Evolutionary conservation across 768 basidiomycete genomes (phyloP).

Genomic region (Tulasnella sp.): DNA sequence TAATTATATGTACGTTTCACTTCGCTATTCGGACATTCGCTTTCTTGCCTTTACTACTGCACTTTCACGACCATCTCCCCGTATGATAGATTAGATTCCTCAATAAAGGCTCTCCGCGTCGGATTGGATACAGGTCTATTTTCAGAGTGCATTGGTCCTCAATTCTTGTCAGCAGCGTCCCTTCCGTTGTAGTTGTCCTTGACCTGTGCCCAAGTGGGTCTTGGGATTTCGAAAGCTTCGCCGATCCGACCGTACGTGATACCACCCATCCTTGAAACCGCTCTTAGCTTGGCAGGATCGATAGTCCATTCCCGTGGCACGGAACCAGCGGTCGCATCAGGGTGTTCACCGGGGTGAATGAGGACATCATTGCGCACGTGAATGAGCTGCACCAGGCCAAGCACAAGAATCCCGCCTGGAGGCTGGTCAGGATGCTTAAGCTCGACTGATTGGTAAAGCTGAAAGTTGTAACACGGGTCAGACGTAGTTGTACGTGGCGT

Average conservation of each 20-base stretch:
- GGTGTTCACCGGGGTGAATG: not conserved
- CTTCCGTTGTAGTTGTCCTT: slow-evolving; percentile 9
- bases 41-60: not conserved
- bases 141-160: not conserved
- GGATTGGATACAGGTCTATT: not conserved
- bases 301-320: slow-evolving; percentile 23
- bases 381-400: slow-evolving; percentile 44
- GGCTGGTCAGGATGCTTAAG: slow-evolving; percentile 32
- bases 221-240: slow-evolving; percentile 24
- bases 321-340: slow-evolving; percentile 24
- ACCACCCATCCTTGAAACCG: slow-evolving; percentile 31
- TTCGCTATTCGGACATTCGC: not conserved
- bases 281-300: slow-evolving; percentile 27
- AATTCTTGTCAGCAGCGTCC: not conserved
- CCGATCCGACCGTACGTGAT: slow-evolving; percentile 27
- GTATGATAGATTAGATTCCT: not conserved
- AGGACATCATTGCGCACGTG: slow-evolving; percentile 35
- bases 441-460: slow-evolving; percentile 43
- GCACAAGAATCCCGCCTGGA: slow-evolving; percentile 29
- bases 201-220: slow-evolving; percentile 15
- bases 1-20: not conserved
- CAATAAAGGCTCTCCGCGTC: not conserved
- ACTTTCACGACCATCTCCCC: not conserved
- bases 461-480: not conserved
- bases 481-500: not conserved